Evolutionary conservation across 441 rosid species (phyloP).

Genomic region (Syzygium syzygioides): DNA sequence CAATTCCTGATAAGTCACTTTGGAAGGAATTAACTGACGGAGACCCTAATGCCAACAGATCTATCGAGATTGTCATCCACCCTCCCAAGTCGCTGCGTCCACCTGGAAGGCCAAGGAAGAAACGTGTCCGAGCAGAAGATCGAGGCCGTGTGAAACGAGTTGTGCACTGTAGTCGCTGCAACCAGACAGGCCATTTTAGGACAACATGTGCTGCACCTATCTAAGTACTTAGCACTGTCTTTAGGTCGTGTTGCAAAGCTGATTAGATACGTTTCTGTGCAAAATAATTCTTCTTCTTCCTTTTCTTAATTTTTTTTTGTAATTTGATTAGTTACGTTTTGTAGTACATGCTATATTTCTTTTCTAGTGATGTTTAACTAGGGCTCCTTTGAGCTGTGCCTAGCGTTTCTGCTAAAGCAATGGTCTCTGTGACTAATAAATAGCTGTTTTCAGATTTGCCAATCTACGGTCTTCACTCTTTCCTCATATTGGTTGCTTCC

Average conservation of each 20-base stretch:
- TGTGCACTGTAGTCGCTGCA: constrained; percentile 97
- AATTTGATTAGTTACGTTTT: background rate
- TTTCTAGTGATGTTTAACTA: background rate
- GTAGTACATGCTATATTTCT: background rate
- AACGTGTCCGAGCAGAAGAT: constrained; percentile 84
- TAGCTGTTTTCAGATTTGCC: background rate
- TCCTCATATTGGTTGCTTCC: background rate
- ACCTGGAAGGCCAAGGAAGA: constrained; percentile 91
- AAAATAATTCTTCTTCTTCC: background rate
- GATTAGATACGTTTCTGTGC: background rate
- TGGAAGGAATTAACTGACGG: constrained; percentile 81
- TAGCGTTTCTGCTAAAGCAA: background rate
- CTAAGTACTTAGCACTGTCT: constrained; percentile 19
- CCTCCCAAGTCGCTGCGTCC: constrained; percentile 93
- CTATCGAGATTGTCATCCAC: constrained; percentile 38
- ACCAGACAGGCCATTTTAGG: constrained; percentile 97
- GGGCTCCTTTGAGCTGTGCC: background rate
- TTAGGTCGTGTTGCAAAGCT: background rate
- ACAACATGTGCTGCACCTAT: constrained; percentile 96
- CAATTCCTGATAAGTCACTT: constrained; percentile 82
- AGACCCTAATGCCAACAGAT: constrained; percentile 42
- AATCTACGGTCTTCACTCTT: background rate
- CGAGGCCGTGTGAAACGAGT: constrained; percentile 82
- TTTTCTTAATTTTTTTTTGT: background rate
- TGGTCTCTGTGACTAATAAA: background rate